Evolutionary conservation across 176 grass and related monocot genomes (phyloP), one percentile per base, ranked within the genome.

Genomic region (Bonia amplexicaulis): DNA sequence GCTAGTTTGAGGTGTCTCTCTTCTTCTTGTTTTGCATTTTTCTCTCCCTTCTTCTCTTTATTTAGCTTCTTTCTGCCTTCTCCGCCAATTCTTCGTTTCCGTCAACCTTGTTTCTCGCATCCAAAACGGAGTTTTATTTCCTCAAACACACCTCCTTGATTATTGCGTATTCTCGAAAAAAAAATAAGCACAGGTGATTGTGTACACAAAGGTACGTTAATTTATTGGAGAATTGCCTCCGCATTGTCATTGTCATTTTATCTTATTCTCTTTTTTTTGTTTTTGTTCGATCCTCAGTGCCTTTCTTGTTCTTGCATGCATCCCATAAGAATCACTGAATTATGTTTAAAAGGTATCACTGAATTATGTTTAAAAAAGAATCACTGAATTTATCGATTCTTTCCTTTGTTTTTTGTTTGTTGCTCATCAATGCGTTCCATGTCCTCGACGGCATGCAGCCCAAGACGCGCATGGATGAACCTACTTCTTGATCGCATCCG

Each of bases 21-120:
- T 49, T 51, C 12, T 15, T 4, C 6, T 15, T 52, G 4, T 2
- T 52, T 17, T 17, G 1, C 49, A 48, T 48, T 13, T 16, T 51
- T 51, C 15, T 6, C 49, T 45, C 44, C 44, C 44, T 45, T 9
- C 13, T 14, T 17, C 49, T 73, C 45, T 15, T 29, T 17, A 41
- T 51, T 53, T 16, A 19, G 29, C 29, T 76, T 75, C 46, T 13
- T 51, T 66, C 45, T 74, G 49, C 49, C 49, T 54, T 44, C 69
- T 45, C 6, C 17, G 20, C 48, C 75, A 71, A 74, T 83, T 82
- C 66, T 57, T 49, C 55, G 7, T 65, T 70, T 22, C 48, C 63
- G 76, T 90, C 72, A 66, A 71, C 71, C 71, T 80, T 55, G 10
- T 80, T 84, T 61, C 77, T 85, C 71, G 33, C 70, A 22, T 6